Evolutionary conservation across 805 yeast species (phyloP).

Genomic region (Candida coquimbonensis): DNA sequence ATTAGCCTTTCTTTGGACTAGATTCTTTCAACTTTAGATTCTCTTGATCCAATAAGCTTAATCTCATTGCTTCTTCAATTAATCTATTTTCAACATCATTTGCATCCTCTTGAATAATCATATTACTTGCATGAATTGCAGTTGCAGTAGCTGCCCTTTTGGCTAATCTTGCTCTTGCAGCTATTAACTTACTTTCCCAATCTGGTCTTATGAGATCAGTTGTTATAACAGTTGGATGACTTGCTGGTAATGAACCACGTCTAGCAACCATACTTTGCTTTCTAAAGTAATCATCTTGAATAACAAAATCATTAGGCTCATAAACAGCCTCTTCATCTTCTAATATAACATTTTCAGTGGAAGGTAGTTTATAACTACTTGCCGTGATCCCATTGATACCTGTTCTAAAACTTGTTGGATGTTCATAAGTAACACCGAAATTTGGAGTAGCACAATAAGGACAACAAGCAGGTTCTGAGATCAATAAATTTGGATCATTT

Average conservation of each 20-base stretch:
- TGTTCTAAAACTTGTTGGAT: constrained; percentile 44
- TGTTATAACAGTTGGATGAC: constrained; percentile 64
- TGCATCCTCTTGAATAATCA: constrained; percentile 40
- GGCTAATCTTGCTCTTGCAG: constrained; percentile 72
- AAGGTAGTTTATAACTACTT: constrained; percentile 25
- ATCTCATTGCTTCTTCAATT: constrained; percentile 77
- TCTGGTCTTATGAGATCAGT: constrained; percentile 86
- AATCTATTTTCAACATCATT: constrained; percentile 60
- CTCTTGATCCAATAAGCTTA: constrained; percentile 66
- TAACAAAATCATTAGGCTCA: constrained; percentile 5
- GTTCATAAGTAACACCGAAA: constrained; percentile 78
- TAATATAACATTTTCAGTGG: constrained; percentile 3
- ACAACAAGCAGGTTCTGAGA: constrained; percentile 84
- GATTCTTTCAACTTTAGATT: constrained; percentile 36
- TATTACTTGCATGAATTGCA: constrained; percentile 84
- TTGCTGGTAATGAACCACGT: constrained; percentile 56
- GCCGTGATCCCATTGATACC: constrained; percentile 57
- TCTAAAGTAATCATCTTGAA: constrained; percentile 12
- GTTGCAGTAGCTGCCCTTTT: constrained; percentile 90
- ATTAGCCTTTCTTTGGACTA: constrained; percentile 2
- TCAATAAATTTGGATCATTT: constrained; percentile 52
- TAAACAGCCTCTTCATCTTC: constrained; percentile 9
- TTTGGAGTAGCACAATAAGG: constrained; percentile 89
- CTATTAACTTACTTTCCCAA: constrained; percentile 72
- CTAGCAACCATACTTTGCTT: constrained; percentile 20